These are phyloP conservation scores for Wallacemonas sp. DNA, from an alignment of 208 protist genomes.

Conservation along the genomic window DNA sequence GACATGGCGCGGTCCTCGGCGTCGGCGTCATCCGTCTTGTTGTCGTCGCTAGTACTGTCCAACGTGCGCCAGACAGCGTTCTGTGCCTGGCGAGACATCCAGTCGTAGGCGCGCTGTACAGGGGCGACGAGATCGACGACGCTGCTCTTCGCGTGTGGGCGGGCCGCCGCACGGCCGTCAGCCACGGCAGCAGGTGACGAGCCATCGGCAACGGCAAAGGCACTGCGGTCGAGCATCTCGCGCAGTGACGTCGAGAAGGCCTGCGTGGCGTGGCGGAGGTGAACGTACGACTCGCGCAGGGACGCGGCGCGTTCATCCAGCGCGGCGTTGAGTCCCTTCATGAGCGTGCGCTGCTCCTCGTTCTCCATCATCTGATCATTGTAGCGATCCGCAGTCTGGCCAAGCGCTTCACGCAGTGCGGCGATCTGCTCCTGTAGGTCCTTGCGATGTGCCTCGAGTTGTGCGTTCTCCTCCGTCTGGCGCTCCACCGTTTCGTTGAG, in stretches of 20 bases:
- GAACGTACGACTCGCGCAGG: neutral
- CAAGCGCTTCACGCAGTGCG: neutral
- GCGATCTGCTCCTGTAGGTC: constrained; percentile 2
- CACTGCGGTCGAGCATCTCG: constrained; percentile 4
- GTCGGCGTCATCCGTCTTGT: neutral
- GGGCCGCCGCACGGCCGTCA: no score
- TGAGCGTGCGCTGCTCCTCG: neutral
- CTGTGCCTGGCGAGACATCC: neutral
- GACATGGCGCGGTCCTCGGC: neutral
- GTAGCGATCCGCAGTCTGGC: neutral
- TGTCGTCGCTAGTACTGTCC: no score
- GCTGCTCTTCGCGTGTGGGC: neutral
- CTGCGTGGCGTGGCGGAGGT: neutral
- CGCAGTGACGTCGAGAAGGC: neutral
- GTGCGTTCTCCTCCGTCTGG: constrained; percentile 11
- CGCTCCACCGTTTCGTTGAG: constrained; percentile 22
- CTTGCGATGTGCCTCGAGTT: neutral
- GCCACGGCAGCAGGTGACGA: neutral
- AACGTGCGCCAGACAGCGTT: neutral
- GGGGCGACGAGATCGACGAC: constrained; percentile 8
- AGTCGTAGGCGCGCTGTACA: constrained; percentile 4
- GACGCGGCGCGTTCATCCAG: neutral
- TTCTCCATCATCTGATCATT: constrained; percentile 2
- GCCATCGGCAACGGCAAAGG: neutral
- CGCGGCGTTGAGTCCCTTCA: neutral